A percentile compares a stretch with the other conserved stretches of the same genome.
Conservation (phyloP, 2,329 filamentous ascomycete genomes). For the Colletotrichum orbiculare region DNA sequence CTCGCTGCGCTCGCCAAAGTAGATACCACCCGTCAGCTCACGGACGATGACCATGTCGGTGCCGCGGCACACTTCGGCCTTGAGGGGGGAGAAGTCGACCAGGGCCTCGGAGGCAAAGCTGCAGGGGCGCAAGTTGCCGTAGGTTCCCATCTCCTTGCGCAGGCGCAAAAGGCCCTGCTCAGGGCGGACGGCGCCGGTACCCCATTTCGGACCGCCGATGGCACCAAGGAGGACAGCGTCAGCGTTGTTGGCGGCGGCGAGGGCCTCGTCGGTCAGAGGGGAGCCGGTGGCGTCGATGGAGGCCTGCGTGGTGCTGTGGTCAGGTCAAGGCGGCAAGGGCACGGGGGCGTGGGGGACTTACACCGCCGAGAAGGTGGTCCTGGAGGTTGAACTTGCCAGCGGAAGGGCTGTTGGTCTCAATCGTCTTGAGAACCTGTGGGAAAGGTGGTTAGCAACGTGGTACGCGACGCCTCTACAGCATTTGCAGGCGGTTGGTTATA, state of each 20-base stretch:
- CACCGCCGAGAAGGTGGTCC: constrained; percentile 90
- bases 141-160: constrained; percentile 92
- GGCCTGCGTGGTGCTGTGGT: constrained; percentile 63
- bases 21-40: constrained; percentile 92
- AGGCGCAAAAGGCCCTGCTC: constrained; percentile 92
- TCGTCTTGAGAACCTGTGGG: constrained; percentile 77
- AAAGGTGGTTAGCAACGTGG: constrained; percentile 16
- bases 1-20: constrained; percentile 92
- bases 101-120: constrained; percentile 92
- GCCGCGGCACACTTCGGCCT: constrained; percentile 84
- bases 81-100: constrained; percentile 86
- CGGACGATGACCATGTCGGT: constrained; percentile 94
- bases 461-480: constrained; percentile 7
- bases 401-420: constrained; percentile 78
- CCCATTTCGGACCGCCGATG: constrained; percentile 97
- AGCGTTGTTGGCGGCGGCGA: constrained; percentile 83
- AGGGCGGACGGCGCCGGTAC: constrained; percentile 85
- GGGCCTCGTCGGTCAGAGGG: constrained; percentile 84
- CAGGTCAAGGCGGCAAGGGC: background rate
- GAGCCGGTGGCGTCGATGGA: constrained; percentile 86
- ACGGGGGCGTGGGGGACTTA: constrained; percentile 60
- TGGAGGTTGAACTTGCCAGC: constrained; percentile 87
- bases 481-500: constrained; percentile 50
- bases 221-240: constrained; percentile 93
- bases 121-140: constrained; percentile 95